A percentile compares a stretch with the other conserved stretches of the same genome.
These are phyloP conservation scores for Colletotrichum tamarilloi DNA, from an alignment of 2,329 filamentous ascomycete genomes.

Conservation along the genomic window DNA sequence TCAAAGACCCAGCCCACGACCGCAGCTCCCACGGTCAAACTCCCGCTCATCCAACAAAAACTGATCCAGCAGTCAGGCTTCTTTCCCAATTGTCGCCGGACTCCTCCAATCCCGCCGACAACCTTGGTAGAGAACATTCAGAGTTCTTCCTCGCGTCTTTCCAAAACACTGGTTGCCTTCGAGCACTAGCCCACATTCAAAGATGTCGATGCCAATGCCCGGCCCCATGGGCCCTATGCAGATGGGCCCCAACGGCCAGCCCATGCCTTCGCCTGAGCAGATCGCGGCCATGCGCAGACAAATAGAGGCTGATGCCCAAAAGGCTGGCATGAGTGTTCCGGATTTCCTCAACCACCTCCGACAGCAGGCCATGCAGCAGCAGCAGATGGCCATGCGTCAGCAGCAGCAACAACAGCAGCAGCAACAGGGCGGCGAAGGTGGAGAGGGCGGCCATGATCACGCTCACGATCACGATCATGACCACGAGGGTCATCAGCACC, in stretches of 20 bases:
- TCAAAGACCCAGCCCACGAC: conserved; percentile 27
- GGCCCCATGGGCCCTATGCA: conserved; percentile 49
- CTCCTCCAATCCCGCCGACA: conserved; percentile 5
- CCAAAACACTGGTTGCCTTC: conserved; percentile 19
- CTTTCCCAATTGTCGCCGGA: conserved; percentile 9
- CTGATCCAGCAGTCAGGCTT: background rate
- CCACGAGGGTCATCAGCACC: conserved; percentile 37
- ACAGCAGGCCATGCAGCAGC: conserved; percentile 64
- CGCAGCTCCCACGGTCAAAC: conserved; percentile 7
- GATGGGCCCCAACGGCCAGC: conserved; percentile 42
- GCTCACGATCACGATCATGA: conserved; percentile 44
- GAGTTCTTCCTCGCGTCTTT: background rate
- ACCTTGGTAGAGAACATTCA: conserved; percentile 3
- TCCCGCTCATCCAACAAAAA: conserved; percentile 6
- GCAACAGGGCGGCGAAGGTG: conserved; percentile 26
- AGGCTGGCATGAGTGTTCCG: conserved; percentile 84
- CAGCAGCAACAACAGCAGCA: conserved; percentile 55
- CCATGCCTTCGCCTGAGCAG: conserved; percentile 76
- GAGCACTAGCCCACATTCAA: conserved; percentile 12
- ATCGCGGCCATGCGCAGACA: conserved; percentile 86
- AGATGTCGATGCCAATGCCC: conserved; percentile 42
- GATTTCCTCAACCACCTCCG: conserved; percentile 82
- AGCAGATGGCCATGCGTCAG: conserved; percentile 47
- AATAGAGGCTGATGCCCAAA: conserved; percentile 83
- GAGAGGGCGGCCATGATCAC: conserved; percentile 43